Base-by-base conservation (phyloP, 805 yeast species). In the Teunomyces panamensis region DNA sequence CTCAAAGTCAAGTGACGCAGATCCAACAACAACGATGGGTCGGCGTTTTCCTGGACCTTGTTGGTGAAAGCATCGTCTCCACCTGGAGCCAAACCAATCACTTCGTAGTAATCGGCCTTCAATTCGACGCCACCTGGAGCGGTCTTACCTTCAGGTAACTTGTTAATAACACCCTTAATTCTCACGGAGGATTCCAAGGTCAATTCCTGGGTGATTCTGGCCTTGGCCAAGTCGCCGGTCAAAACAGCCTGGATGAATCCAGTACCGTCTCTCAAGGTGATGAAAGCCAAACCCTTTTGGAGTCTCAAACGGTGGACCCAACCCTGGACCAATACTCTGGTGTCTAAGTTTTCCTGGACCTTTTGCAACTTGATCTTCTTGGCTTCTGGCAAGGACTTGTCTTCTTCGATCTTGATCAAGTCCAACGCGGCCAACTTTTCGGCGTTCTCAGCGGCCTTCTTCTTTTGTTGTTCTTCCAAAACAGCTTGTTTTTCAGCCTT, bases 81-180 rank as follows among this genome's bases (percentile, higher is more conserved):
- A 49, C 91, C 72, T 57, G 99, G 99, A 39, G 99, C 99, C 53
- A 89, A 78, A 45, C 97, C 97, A 49, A 91, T 75, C 48, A 94
- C 75, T 67, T 87, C 85, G 68, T 91, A 94, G 75, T 79, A 94
- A 69, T 94, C 99, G 47, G 84, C 97, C 52, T 79, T 78, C 59
- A 95, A 79, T 73, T 94, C 99, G 54, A 92, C 95, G 52, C 96
- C 96, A 54, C 98, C 98, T 49, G 97, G 97, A 8, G 99, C 99
- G 56, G 86, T 76, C 69, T 94, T 91, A 53, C 99, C 99, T 67
- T 89, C 97, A 48, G 98, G 98, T 43, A 95, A 77, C 59, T 85
- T 81, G 67, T 80, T 79, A 52, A 94, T 75, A 26, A 81, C 80
- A 71, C 99, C 99, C 64, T 79, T 87, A 49, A 94, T 71, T 43